phyloP scores from a whole-genome alignment of 2,329 filamentous ascomycete species.

The Cercospora citrullina region DNA sequence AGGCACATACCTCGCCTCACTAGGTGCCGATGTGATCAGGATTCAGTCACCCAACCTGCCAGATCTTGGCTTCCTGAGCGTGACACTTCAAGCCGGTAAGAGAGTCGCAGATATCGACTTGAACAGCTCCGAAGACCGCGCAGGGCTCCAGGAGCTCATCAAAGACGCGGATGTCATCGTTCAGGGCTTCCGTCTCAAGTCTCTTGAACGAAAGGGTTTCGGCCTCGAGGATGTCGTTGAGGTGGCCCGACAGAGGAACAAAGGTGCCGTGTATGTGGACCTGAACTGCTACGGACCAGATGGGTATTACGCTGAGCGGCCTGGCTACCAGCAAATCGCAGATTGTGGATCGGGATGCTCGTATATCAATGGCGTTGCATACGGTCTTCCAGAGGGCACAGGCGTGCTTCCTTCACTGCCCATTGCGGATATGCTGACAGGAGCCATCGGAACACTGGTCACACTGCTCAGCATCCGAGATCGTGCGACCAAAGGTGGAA shows the following conservation, averaged over 20 bases:
- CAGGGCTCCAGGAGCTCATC: slow-evolving; percentile 45
- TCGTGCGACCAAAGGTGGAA: slow-evolving; percentile 38
- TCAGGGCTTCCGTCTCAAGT: slow-evolving; percentile 52
- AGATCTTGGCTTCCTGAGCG: slow-evolving; percentile 37
- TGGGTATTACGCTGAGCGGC: slow-evolving; percentile 49
- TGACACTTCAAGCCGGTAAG: slow-evolving; percentile 54
- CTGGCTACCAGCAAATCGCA: slow-evolving; percentile 57
- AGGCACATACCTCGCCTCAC: slow-evolving; percentile 33
- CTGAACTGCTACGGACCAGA: slow-evolving; percentile 58
- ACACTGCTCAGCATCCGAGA: slow-evolving; percentile 36
- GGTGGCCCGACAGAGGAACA: slow-evolving; percentile 39
- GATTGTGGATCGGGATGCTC: slow-evolving; percentile 41
- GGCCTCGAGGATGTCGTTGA: slow-evolving; percentile 24
- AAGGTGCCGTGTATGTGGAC: slow-evolving; percentile 50
- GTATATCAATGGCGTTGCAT: slow-evolving; percentile 22
- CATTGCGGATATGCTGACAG: slow-evolving; percentile 25
- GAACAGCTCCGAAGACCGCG: slow-evolving; percentile 41
- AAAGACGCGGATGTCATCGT: slow-evolving; percentile 53
- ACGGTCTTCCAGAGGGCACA: slow-evolving; percentile 26
- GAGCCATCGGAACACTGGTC: slow-evolving; percentile 26
- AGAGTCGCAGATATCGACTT: slow-evolving; percentile 51
- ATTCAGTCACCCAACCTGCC: slow-evolving; percentile 31
- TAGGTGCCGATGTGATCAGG: slow-evolving; percentile 37
- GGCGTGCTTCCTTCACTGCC: slow-evolving; percentile 26
- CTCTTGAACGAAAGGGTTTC: slow-evolving; percentile 48